phyloP scores from a whole-genome alignment of 2,329 filamentous ascomycete species.

The Xylogone sp. region DNA sequence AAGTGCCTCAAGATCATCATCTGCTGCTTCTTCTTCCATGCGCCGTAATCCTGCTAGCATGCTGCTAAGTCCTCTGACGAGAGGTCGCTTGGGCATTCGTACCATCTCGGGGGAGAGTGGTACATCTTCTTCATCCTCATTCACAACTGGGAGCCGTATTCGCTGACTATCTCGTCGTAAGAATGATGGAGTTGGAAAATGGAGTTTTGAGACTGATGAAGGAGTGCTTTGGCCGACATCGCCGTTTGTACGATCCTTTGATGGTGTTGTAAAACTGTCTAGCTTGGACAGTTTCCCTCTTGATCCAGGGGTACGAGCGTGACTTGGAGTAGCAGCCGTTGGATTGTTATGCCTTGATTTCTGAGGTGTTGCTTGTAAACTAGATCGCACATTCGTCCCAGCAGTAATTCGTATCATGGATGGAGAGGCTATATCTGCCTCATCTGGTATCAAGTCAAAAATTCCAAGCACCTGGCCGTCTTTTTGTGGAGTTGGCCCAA shows the following conservation, averaged over 20 bases:
- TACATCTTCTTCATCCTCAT: conserved; percentile 52
- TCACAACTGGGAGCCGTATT: conserved; percentile 44
- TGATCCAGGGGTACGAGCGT: conserved; percentile 42
- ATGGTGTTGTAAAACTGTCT: conserved; percentile 63
- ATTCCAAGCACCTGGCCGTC: conserved; percentile 74
- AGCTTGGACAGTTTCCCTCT: conserved; percentile 58
- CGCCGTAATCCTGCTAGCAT: conserved; percentile 69
- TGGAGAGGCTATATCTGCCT: conserved; percentile 40
- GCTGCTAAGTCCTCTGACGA: conserved; percentile 69
- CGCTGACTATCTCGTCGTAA: conserved; percentile 48
- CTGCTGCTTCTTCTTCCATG: conserved; percentile 64
- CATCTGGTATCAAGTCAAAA: conserved; percentile 63
- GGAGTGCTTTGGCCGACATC: conserved; percentile 39
- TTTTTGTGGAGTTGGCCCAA: conserved; percentile 77
- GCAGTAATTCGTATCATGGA: conserved; percentile 15
- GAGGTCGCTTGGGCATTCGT: conserved; percentile 52
- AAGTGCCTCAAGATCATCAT: conserved; percentile 72
- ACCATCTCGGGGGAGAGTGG: conserved; percentile 41
- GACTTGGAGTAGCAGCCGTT: conserved; percentile 9
- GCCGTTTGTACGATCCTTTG: conserved; percentile 44
- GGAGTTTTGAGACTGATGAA: conserved; percentile 48
- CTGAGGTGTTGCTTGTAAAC: conserved; percentile 36
- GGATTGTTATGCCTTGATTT: conserved; percentile 12
- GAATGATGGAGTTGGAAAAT: conserved; percentile 70
- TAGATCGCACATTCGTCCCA: conserved; percentile 12